A percentile compares a stretch with the other conserved stretches of the same genome.
Conservation (phyloP, 331 rosid genomes). For the Acacia pycnantha region DNA sequence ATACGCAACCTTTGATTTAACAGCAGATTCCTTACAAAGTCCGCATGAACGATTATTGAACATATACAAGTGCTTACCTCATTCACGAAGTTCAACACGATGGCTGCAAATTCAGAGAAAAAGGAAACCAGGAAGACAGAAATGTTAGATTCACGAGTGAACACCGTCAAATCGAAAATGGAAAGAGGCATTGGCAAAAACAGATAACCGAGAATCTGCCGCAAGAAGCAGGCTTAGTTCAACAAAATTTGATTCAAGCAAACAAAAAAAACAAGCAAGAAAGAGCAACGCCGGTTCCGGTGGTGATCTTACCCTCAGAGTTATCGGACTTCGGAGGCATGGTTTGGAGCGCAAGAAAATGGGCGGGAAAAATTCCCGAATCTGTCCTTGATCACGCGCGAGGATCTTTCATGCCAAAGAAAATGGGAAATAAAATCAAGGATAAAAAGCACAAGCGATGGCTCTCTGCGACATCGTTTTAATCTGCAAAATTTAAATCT, state of each 20-base stretch:
- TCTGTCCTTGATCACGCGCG: not conserved
- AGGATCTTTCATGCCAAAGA: not conserved
- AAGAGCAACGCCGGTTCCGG: not conserved
- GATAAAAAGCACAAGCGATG: not conserved
- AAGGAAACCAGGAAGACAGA: not conserved
- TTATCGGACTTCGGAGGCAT: slow-evolving; percentile 85
- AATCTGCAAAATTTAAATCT: not conserved
- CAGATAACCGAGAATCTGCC: not conserved
- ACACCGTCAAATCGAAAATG: not conserved
- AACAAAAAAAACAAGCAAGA: not conserved
- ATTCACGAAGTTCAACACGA: slow-evolving; percentile 84
- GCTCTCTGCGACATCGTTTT: not conserved
- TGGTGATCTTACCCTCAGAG: slow-evolving; percentile 57
- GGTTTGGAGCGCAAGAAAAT: slow-evolving; percentile 35
- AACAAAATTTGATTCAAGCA: not conserved
- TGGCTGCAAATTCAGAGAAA: slow-evolving; percentile 50
- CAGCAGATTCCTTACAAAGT: not conserved
- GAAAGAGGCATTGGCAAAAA: not conserved
- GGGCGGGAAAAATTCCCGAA: slow-evolving; percentile 56
- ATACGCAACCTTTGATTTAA: not conserved
- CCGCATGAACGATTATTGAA: not conserved
- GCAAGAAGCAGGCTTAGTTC: not conserved
- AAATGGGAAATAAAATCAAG: not conserved
- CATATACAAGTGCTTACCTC: slow-evolving; percentile 47
- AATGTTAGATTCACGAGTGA: slow-evolving; percentile 11